A percentile compares a stretch with the other conserved stretches of the same genome.
phyloP scores from a whole-genome alignment of 768 basidiomycete genomes.

The Rhodotorula toruloides region DNA sequence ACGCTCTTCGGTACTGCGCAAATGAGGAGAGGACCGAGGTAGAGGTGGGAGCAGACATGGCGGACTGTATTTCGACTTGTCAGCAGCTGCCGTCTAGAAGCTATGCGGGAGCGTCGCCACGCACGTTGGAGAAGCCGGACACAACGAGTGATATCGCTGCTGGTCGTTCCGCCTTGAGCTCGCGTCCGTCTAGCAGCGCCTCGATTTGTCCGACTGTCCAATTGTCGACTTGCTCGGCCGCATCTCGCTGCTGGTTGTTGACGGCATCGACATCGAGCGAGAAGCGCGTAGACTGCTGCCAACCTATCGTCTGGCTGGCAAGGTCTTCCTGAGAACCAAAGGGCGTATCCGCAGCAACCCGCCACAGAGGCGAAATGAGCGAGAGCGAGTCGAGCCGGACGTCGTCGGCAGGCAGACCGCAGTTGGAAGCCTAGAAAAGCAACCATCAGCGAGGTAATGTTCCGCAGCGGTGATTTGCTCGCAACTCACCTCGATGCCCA shows the following conservation, averaged over 20 bases:
- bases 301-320: slow-evolving; percentile 49
- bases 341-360: slow-evolving; percentile 50
- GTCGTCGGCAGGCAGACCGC: slow-evolving; percentile 37
- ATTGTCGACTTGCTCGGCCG: background rate
- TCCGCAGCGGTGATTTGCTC: no score
- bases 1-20: background rate
- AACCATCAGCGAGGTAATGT: background rate
- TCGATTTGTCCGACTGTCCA: slow-evolving; percentile 21
- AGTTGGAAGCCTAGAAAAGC: slow-evolving; percentile 18
- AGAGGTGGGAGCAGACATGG: background rate
- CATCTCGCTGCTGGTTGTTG: slow-evolving; percentile 37
- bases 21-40: slow-evolving; percentile 8
- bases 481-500: slow-evolving; percentile 26
- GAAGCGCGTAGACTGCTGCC: slow-evolving; percentile 54
- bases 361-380: slow-evolving; percentile 67
- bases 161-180: slow-evolving; percentile 6
- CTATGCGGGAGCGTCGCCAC: background rate
- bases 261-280: slow-evolving; percentile 52
- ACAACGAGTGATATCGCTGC: background rate
- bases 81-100: no score
- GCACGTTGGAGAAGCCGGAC: background rate
- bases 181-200: slow-evolving; percentile 18
- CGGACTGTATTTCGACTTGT: no score
- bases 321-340: slow-evolving; percentile 50
- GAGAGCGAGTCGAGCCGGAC: slow-evolving; percentile 59